Conservation (phyloP, 805 yeast species). For the Clavispora asparagi region DNA sequence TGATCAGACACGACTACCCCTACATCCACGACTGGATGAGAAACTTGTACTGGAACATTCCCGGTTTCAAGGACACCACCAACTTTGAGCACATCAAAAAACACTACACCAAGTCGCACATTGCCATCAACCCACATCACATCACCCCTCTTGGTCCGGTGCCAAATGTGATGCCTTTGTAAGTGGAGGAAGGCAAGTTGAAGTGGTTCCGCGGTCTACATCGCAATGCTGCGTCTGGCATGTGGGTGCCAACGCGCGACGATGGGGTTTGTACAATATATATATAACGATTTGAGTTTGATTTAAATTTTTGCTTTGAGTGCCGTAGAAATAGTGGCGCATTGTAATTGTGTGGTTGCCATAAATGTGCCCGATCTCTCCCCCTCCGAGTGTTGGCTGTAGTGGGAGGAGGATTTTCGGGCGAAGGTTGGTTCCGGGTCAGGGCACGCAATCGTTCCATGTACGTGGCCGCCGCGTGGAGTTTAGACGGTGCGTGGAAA, state of each 20-base stretch:
- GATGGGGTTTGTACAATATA: no score
- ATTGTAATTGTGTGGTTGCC: no score
- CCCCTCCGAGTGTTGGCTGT: not conserved
- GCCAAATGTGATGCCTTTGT: slow-evolving; percentile 54
- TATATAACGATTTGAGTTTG: no score
- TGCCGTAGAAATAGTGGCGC: no score
- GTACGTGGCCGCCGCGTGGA: not conserved
- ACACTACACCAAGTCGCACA: slow-evolving; percentile 86
- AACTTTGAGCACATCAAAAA: slow-evolving; percentile 85
- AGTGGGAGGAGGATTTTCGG: no score
- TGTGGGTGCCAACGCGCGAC: no score
- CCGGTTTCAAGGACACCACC: slow-evolving; percentile 73
- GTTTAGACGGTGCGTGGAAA: slow-evolving; percentile 1
- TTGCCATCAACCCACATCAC: slow-evolving; percentile 71
- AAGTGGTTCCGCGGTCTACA: no score
- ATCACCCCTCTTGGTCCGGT: slow-evolving; percentile 88
- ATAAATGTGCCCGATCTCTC: no score
- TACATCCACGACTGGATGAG: slow-evolving; percentile 73
- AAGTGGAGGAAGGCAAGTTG: not conserved
- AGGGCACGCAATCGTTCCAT: not conserved
- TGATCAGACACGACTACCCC: slow-evolving; percentile 79
- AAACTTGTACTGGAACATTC: slow-evolving; percentile 73
- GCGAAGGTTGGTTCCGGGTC: not conserved
- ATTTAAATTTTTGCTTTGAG: no score
- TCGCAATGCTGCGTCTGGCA: no score